Percentiles rank a stretch among this genome's conserved stretches.
Conservation (phyloP, 139 green algal genomes). For the Chlamydomonas sphaeroides region DNA sequence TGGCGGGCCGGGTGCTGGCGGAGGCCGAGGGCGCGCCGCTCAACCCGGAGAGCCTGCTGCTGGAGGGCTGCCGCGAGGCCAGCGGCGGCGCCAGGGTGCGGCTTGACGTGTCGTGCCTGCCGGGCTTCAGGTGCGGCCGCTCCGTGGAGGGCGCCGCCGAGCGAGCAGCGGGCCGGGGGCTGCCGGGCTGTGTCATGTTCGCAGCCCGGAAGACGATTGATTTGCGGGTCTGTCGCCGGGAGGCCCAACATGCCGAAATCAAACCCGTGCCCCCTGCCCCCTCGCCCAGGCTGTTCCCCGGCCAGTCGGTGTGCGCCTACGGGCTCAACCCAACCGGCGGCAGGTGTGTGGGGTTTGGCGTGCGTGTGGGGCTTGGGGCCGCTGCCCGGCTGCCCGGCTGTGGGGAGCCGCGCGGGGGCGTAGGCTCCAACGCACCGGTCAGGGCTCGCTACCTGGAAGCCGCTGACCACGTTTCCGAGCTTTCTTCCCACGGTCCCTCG, state of each 20-base stretch:
- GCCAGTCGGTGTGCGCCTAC: constrained; percentile 62
- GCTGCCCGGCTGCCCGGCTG: too few relatives aligned
- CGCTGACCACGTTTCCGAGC: too few relatives aligned
- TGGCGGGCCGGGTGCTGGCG: constrained; percentile 76
- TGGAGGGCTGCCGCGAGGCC: constrained; percentile 76
- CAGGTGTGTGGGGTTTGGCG: too few relatives aligned
- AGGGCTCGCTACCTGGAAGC: too few relatives aligned
- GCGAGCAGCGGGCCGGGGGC: background rate
- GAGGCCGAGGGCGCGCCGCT: constrained; percentile 55
- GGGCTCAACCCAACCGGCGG: constrained; percentile 87
- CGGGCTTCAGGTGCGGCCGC: constrained; percentile 51
- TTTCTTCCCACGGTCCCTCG: too few relatives aligned
- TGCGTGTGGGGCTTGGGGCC: too few relatives aligned
- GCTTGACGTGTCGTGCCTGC: constrained; percentile 75
- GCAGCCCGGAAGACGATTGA: too few relatives aligned
- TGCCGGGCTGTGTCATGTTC: too few relatives aligned
- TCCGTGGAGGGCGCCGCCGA: background rate
- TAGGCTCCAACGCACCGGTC: too few relatives aligned
- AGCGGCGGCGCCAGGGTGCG: constrained; percentile 72
- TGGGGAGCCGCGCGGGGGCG: too few relatives aligned
- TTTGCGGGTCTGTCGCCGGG: too few relatives aligned
- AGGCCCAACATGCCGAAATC: too few relatives aligned
- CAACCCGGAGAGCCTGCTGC: constrained; percentile 72
- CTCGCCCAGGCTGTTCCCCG: constrained; percentile 45
- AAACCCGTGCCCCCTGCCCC: background rate